These are phyloP conservation scores for Mycena albidolilacea DNA, from an alignment of 768 basidiomycete species.

Conservation along the genomic window DNA sequence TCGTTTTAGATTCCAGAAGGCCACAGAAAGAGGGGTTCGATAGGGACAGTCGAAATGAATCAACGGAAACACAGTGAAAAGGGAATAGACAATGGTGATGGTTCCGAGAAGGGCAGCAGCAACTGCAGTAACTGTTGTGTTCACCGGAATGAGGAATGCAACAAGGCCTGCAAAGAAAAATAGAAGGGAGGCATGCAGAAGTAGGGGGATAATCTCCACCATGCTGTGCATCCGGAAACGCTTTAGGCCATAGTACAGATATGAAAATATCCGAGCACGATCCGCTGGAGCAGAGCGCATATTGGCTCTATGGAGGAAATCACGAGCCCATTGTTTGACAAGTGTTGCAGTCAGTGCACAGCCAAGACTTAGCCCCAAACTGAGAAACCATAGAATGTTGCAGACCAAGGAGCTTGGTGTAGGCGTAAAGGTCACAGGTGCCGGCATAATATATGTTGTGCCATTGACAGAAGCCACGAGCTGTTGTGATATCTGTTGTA, in stretches of 20 bases:
- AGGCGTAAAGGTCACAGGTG: conserved; percentile 8
- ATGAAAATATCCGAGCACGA: conserved; percentile 24
- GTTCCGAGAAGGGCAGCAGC: conserved; percentile 15
- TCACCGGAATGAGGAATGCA: conserved; percentile 30
- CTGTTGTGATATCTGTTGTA: conserved; percentile 24
- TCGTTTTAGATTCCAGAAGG: background rate
- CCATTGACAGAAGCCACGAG: conserved; percentile 9
- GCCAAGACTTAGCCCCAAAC: conserved; percentile 24
- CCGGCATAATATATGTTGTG: background rate
- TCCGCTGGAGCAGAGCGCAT: conserved; percentile 16
- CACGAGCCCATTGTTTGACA: conserved; percentile 32
- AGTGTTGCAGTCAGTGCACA: conserved; percentile 25
- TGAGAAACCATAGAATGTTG: conserved; percentile 24
- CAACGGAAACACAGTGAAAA: conserved; percentile 33
- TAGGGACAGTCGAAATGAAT: conserved; percentile 35
- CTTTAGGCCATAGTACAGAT: conserved; percentile 25
- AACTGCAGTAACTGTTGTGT: conserved; percentile 15
- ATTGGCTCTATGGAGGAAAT: conserved; percentile 16
- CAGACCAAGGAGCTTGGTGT: conserved; percentile 17
- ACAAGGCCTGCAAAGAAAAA: conserved; percentile 40
- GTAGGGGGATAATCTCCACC: conserved; percentile 33
- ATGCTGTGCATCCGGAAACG: conserved; percentile 6
- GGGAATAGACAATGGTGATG: conserved; percentile 25
- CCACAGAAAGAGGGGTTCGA: conserved; percentile 26
- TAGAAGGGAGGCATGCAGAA: conserved; percentile 36